These are phyloP conservation scores for Penicillium thymicola DNA, from an alignment of 2,329 filamentous ascomycete genomes.

Conservation along the genomic window DNA sequence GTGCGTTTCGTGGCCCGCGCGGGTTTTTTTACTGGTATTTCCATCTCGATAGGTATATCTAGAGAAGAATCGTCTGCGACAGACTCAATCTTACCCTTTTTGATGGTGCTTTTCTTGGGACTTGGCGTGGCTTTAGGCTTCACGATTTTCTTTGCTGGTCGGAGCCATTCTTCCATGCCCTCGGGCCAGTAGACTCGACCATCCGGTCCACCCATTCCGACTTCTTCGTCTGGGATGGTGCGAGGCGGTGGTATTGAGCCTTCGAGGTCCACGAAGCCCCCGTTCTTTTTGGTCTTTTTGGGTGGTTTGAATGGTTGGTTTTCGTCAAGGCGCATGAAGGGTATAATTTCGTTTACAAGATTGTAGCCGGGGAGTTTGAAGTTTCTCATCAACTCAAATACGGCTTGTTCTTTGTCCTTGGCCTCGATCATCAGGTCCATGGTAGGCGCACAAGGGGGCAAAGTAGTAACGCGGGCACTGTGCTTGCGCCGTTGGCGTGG, in stretches of 20 bases:
- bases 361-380: slow-evolving; percentile 81
- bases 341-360: slow-evolving; percentile 71
- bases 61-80: slow-evolving; percentile 1
- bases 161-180: slow-evolving; percentile 86
- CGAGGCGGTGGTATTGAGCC: slow-evolving; percentile 43
- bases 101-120: slow-evolving; percentile 17
- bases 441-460: slow-evolving; percentile 76
- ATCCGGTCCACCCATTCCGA: slow-evolving; percentile 82
- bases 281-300: slow-evolving; percentile 47
- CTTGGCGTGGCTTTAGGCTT: slow-evolving; percentile 23
- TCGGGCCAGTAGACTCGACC: slow-evolving; percentile 85
- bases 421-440: slow-evolving; percentile 99
- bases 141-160: slow-evolving; percentile 66
- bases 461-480: slow-evolving; percentile 69
- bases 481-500: slow-evolving; percentile 78
- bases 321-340: slow-evolving; percentile 73
- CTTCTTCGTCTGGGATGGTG: slow-evolving; percentile 62
- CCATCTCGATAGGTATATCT: slow-evolving; percentile 12
- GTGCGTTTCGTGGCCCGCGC: slow-evolving; percentile 14
- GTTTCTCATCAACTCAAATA: slow-evolving; percentile 87
- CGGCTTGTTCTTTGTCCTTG: slow-evolving; percentile 95
- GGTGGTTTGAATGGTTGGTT: slow-evolving; percentile 56
- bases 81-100: slow-evolving; percentile 22
- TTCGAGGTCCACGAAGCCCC: slow-evolving; percentile 39
- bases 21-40: slow-evolving; percentile 16